Evolutionary conservation across 176 grass and related monocot species (phyloP), one percentile per base, ranked within the genome.

Genomic region (Triticum urartu): DNA sequence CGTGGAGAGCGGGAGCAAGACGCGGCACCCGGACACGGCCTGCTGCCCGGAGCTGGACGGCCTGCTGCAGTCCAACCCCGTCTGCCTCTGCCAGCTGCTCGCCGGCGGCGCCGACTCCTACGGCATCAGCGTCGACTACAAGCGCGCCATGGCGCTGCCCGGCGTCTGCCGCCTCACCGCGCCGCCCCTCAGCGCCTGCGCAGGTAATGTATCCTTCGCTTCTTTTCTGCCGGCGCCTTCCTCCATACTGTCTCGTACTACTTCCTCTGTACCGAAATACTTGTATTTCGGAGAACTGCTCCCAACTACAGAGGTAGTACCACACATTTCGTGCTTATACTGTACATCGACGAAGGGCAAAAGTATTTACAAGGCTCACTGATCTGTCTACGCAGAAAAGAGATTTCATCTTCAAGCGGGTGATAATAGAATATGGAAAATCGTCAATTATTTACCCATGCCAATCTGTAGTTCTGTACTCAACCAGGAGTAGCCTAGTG

Each of bases 1-100:
- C 88, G 95, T 95, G 24, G 40, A 69, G 62, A 39, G 61, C 75
- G 95, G 93, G 79, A 98, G 93, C 91, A 98, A 74, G 21, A 17
- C 9, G 47, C 80, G 74, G 34, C 22, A 47, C 74, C 95, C 95
- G 6, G 95, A 93, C 88, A 91, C 78, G 81, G 76, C 86, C 28
- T 98, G 95, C 88, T 98, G 95, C 90, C 95, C 95, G 5, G 95
- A 95, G 91, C 64, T 98, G 18, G 95, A 92, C 1, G 93, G 93
- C 4, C 78, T 98, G 83, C 78, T 94, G 33, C 90, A 95, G 39
- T 93, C 91, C 3, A 80, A 91, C 68, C 96, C 96, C 8, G 65
- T 92, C 65, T 98, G 96, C 84, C 91, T 98, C 84, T 98, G 96
- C 86, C 64, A 94, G 85, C 86, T 98, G 15, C 90, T 98, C 15